A percentile compares a stretch with the other conserved stretches of the same genome.
Evolutionary conservation across 108 stramenopile species (phyloP).

Genomic region (Fragilaria radians): DNA sequence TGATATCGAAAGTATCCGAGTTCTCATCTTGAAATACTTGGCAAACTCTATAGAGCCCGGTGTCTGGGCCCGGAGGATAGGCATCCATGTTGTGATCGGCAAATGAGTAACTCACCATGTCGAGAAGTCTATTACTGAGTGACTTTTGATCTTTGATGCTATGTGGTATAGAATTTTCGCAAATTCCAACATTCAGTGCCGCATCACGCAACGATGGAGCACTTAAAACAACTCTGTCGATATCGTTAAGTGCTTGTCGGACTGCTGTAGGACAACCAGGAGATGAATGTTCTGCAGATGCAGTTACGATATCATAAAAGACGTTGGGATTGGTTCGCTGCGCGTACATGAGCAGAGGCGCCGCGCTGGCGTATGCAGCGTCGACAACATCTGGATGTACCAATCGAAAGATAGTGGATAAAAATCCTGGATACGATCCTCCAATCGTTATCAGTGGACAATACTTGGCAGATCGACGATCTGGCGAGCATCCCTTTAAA

Average conservation of each 20-base stretch:
- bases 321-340: slow-evolving; percentile 37
- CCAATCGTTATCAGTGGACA: slow-evolving; percentile 77
- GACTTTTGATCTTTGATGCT: slow-evolving; percentile 35
- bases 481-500: slow-evolving; percentile 29
- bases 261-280: slow-evolving; percentile 50
- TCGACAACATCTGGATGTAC: slow-evolving; percentile 58
- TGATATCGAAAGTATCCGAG: slow-evolving; percentile 13
- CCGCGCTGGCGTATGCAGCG: slow-evolving; percentile 54
- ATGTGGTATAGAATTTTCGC: slow-evolving; percentile 31
- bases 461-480: slow-evolving; percentile 36
- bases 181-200: slow-evolving; percentile 31
- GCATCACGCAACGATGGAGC: slow-evolving; percentile 14
- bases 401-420: slow-evolving; percentile 61
- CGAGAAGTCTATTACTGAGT: slow-evolving; percentile 35
- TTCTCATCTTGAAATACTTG: slow-evolving; percentile 36
- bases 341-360: slow-evolving; percentile 61
- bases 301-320: slow-evolving; percentile 62
- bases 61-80: slow-evolving; percentile 60
- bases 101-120: slow-evolving; percentile 46
- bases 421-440: slow-evolving; percentile 71
- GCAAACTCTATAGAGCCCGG: slow-evolving; percentile 43
- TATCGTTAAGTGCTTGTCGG: slow-evolving; percentile 21
- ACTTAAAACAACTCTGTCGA: slow-evolving; percentile 13
- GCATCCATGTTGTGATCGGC: slow-evolving; percentile 70
- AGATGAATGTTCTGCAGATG: slow-evolving; percentile 46